Evolutionary conservation across 257 asterid species (phyloP).

Genomic region (Catharanthus roseus): DNA sequence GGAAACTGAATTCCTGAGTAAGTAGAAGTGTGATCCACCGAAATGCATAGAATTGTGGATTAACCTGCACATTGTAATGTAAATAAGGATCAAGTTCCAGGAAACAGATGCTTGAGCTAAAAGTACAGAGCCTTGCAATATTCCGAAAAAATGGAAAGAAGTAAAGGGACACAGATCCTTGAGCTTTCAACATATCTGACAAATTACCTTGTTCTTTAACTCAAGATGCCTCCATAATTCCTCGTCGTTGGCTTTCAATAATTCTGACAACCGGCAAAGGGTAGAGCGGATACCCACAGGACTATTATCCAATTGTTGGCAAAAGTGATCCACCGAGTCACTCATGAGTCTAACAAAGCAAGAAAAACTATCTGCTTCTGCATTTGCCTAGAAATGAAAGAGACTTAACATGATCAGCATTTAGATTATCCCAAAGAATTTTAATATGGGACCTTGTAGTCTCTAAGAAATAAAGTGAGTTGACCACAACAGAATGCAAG

Average conservation of each 20-base stretch:
- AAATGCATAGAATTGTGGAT: slow-evolving; percentile 24
- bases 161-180: not conserved
- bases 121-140: not conserved
- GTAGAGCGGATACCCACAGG: slow-evolving; percentile 22
- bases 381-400: slow-evolving; percentile 8
- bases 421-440: not conserved
- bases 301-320: slow-evolving; percentile 22
- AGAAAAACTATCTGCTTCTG: slow-evolving; percentile 14
- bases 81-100: not conserved
- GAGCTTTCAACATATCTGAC: not conserved
- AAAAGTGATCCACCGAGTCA: slow-evolving; percentile 20
- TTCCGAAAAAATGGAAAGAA: not conserved
- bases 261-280: slow-evolving; percentile 17
- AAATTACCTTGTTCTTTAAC: slow-evolving; percentile 14
- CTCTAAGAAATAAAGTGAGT: not conserved
- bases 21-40: slow-evolving; percentile 27
- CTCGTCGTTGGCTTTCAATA: slow-evolving; percentile 22
- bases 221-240: slow-evolving; percentile 28
- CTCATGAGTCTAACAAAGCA: slow-evolving; percentile 14
- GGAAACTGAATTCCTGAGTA: slow-evolving; percentile 24
- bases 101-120: not conserved
- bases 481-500: not conserved
- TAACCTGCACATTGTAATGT: slow-evolving; percentile 12
- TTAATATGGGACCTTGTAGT: not conserved
- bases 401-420: not conserved